A percentile compares a stretch with the other conserved stretches of the same genome.
phyloP scores from a whole-genome alignment of 148 eudicot species.

The Silene conica region DNA sequence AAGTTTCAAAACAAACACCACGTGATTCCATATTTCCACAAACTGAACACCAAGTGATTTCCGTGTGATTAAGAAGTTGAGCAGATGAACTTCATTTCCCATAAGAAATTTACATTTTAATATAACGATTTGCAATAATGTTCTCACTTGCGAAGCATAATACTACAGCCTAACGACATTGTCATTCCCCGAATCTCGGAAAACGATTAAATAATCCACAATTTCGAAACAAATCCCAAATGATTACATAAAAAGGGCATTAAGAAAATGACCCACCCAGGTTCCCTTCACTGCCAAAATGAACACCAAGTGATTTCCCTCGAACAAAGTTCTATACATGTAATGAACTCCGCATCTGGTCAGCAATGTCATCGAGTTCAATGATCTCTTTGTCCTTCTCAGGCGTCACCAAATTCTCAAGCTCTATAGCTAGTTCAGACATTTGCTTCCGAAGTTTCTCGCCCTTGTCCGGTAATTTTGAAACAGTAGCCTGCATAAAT shows the following conservation, averaged over 20 bases:
- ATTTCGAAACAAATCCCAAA: no score
- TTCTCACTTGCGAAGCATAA: neutral
- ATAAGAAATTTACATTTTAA: no score
- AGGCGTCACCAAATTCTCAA: slow-evolving; percentile 34
- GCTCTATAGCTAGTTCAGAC: slow-evolving; percentile 48
- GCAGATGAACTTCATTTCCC: no score
- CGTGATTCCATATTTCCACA: no score
- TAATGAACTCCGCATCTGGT: slow-evolving; percentile 41
- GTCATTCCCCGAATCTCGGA: neutral
- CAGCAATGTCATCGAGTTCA: slow-evolving; percentile 55
- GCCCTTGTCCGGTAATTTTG: slow-evolving; percentile 73
- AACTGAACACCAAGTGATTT: no score
- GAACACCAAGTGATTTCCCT: no score
- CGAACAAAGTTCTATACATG: slow-evolving; percentile 27
- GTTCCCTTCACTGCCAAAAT: neutral
- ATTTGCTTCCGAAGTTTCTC: slow-evolving; percentile 66
- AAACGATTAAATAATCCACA: neutral
- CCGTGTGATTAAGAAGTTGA: no score
- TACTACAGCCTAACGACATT: neutral
- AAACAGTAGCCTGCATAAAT: slow-evolving; percentile 49
- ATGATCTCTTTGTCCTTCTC: slow-evolving; percentile 39
- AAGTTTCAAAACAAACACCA: no score
- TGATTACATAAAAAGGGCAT: neutral
- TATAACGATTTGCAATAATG: neutral
- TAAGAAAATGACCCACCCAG: slow-evolving; percentile 8